These are phyloP conservation scores for Tetrahymena thermophila DNA, from an alignment of 73 alveolate species.

Conservation along the genomic window DNA sequence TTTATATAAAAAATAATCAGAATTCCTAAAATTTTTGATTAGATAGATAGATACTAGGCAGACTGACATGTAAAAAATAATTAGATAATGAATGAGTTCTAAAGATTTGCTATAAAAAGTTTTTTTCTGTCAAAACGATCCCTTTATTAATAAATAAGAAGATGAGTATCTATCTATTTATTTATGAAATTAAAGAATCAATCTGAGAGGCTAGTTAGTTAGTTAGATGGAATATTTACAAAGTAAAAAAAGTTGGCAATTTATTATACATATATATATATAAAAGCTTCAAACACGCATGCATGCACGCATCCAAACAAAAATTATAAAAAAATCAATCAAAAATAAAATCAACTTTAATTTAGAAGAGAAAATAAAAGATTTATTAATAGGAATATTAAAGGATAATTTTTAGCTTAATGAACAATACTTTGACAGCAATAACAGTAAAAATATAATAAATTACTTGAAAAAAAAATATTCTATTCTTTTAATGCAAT, in stretches of 20 bases:
- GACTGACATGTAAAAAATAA: neutral
- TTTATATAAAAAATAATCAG: neutral
- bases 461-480: neutral
- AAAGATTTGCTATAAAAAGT: neutral
- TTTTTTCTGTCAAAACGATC: too few species aligned
- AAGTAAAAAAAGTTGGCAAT: neutral
- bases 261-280: neutral
- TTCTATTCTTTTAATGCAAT: neutral
- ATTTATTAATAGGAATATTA: neutral
- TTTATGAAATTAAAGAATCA: too few species aligned
- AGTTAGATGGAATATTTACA: neutral
- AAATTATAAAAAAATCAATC: neutral
- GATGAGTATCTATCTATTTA: too few species aligned
- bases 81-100: neutral
- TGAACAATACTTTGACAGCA: neutral
- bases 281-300: neutral
- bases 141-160: too few species aligned
- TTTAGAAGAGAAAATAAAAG: neutral
- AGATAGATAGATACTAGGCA: neutral
- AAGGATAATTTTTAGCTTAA: neutral
- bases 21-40: neutral
- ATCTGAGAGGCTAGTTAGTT: neutral
- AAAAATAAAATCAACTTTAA: neutral
- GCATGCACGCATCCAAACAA: neutral
- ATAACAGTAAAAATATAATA: neutral